Evolutionary conservation across 2,329 filamentous ascomycete genomes (phyloP).

Genomic region (Chaetomiaceae sp.): DNA sequence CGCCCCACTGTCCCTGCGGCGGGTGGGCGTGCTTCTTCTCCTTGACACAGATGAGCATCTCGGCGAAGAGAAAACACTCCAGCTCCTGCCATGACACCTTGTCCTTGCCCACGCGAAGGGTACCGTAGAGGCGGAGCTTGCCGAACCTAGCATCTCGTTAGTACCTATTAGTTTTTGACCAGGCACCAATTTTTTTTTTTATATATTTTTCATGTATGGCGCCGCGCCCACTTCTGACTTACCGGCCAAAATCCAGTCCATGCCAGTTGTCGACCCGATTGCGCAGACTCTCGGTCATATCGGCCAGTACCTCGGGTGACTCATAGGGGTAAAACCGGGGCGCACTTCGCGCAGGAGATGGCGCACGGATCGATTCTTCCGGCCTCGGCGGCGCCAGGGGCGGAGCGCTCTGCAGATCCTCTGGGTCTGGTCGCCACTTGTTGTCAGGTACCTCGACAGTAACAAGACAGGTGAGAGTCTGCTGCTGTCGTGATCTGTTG

Average conservation of each 20-base stretch:
- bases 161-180: not conserved
- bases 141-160: slow-evolving; percentile 61
- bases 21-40: slow-evolving; percentile 70
- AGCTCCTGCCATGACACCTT: slow-evolving; percentile 95
- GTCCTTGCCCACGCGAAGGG: slow-evolving; percentile 91
- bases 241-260: slow-evolving; percentile 83
- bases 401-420: slow-evolving; percentile 62
- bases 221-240: slow-evolving; percentile 29
- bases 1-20: slow-evolving; percentile 62
- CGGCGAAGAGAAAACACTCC: slow-evolving; percentile 92
- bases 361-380: slow-evolving; percentile 53
- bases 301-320: slow-evolving; percentile 69
- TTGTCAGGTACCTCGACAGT: slow-evolving; percentile 91
- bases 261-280: slow-evolving; percentile 98
- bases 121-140: slow-evolving; percentile 83
- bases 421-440: slow-evolving; percentile 82
- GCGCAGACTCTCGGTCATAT: slow-evolving; percentile 80
- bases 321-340: slow-evolving; percentile 68
- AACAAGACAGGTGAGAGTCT: slow-evolving; percentile 88
- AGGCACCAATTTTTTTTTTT: too few species aligned
- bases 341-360: slow-evolving; percentile 55
- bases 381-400: slow-evolving; percentile 38
- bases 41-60: slow-evolving; percentile 99
- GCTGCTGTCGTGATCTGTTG: slow-evolving; percentile 85
- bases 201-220: too few species aligned